Conservation (phyloP, 2,329 filamentous ascomycete genomes). For the Leptographium flavum region DNA sequence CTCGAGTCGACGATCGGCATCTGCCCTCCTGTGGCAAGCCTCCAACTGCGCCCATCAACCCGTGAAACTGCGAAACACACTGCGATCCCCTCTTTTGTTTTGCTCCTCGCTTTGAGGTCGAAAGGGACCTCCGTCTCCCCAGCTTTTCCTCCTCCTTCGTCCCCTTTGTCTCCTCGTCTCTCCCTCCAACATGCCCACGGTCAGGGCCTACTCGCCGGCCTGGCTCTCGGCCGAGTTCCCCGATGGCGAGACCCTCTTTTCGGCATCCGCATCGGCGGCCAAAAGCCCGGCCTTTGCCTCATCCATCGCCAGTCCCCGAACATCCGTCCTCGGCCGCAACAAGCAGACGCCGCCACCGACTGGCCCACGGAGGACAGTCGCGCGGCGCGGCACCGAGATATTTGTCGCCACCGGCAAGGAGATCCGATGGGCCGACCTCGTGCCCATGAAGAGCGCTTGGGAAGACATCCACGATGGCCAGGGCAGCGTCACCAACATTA, state of each 20-base stretch:
- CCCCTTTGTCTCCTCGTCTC: neutral
- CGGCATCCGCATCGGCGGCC: conserved; percentile 25
- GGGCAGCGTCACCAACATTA: conserved; percentile 11
- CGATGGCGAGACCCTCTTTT: conserved; percentile 68
- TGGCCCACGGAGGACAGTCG: conserved; percentile 54
- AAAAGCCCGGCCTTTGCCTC: conserved; percentile 16
- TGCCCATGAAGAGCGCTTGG: conserved; percentile 56
- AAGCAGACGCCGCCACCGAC: conserved; percentile 22
- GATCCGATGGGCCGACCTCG: conserved; percentile 80
- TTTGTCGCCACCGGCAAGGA: conserved; percentile 83
- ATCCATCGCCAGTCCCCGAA: conserved; percentile 15
- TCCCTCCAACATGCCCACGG: conserved; percentile 56
- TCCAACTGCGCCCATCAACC: too few relatives aligned
- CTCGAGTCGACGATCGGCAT: neutral
- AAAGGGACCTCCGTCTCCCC: neutral
- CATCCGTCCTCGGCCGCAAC: conserved; percentile 17
- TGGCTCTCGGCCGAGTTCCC: conserved; percentile 66
- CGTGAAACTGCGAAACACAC: too few relatives aligned
- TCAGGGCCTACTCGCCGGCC: conserved; percentile 70
- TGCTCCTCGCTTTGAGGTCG: neutral
- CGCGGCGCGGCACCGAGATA: conserved; percentile 69
- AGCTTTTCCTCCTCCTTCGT: neutral
- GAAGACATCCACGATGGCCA: conserved; percentile 21
- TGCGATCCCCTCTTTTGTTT: neutral
- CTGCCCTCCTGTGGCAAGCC: too few relatives aligned